Evolutionary conservation across 257 asterid species (phyloP).

Genomic region (Gentiana dahurica): DNA sequence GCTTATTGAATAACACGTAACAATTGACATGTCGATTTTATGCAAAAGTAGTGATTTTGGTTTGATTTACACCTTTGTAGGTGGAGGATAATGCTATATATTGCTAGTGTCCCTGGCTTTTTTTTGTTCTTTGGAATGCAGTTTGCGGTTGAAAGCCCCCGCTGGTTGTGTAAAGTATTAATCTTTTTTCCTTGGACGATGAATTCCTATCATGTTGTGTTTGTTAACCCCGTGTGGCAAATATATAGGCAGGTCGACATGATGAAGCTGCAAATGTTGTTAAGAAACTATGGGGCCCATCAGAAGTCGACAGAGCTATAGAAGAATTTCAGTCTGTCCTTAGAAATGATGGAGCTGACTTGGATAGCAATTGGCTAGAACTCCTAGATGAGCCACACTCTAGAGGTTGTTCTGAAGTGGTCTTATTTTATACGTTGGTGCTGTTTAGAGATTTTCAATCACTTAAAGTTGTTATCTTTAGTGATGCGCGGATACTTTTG

Average conservation of each 20-base stretch:
- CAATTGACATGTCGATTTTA: no score
- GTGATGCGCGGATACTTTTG: no score
- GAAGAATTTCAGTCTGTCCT: conserved; percentile 65
- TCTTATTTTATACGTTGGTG: conserved; percentile 5
- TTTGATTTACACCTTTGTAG: conserved; percentile 19
- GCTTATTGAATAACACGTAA: no score
- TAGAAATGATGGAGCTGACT: conserved; percentile 56
- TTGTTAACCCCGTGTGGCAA: conserved; percentile 7
- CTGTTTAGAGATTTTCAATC: no score
- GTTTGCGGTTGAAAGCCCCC: conserved; percentile 84
- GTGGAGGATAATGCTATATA: conserved; percentile 74
- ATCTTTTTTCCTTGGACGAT: conserved; percentile 2
- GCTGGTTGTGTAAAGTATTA: conserved; percentile 86
- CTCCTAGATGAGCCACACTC: conserved; percentile 76
- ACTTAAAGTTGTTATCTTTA: no score
- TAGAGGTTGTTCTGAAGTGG: conserved; percentile 54
- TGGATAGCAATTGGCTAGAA: conserved; percentile 75
- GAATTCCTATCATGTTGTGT: conserved; percentile 5
- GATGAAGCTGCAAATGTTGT: conserved; percentile 61
- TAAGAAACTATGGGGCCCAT: conserved; percentile 55
- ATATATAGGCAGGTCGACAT: conserved; percentile 52
- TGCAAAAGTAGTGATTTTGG: no score
- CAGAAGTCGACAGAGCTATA: conserved; percentile 51
- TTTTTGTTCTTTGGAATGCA: conserved; percentile 74
- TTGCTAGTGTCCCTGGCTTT: conserved; percentile 65